These are phyloP conservation scores for Xerocomellus dryophilus DNA, from an alignment of 768 basidiomycete genomes.

Conservation along the genomic window DNA sequence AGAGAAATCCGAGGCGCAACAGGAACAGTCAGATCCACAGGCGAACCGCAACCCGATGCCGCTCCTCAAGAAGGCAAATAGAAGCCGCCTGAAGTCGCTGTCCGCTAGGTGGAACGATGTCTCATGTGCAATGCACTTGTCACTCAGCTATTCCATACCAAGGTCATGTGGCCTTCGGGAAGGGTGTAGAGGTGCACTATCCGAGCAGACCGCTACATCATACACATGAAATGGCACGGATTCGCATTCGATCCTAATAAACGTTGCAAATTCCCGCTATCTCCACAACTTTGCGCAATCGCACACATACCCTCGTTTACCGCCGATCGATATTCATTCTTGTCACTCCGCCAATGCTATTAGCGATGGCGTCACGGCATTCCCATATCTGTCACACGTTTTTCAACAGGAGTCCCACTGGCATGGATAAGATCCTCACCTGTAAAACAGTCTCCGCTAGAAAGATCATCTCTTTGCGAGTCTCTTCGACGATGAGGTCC, in stretches of 20 bases:
- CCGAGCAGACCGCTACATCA: slow-evolving; percentile 9
- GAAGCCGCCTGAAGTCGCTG: neutral
- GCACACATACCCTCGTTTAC: slow-evolving; percentile 7
- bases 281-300: slow-evolving; percentile 22
- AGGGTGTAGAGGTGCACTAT: slow-evolving; percentile 16
- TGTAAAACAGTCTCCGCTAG: slow-evolving; percentile 96
- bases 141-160: neutral
- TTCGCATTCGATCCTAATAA: slow-evolving; percentile 19
- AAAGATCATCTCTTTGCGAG: slow-evolving; percentile 97
- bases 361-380: slow-evolving; percentile 37
- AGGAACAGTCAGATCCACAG: slow-evolving; percentile 1
- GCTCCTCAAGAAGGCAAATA: slow-evolving; percentile 12
- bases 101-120: neutral
- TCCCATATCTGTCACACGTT: slow-evolving; percentile 56
- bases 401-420: slow-evolving; percentile 10
- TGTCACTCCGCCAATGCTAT: slow-evolving; percentile 14
- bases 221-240: neutral
- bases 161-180: slow-evolving; percentile 10
- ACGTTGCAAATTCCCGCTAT: slow-evolving; percentile 28
- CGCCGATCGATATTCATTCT: slow-evolving; percentile 35
- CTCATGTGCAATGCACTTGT: neutral
- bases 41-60: neutral
- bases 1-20: slow-evolving; percentile 12
- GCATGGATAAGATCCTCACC: slow-evolving; percentile 41
- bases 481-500: slow-evolving; percentile 94